Base-by-base conservation (phyloP, 768 basidiomycete species). In the Trametes cinnabarina region DNA sequence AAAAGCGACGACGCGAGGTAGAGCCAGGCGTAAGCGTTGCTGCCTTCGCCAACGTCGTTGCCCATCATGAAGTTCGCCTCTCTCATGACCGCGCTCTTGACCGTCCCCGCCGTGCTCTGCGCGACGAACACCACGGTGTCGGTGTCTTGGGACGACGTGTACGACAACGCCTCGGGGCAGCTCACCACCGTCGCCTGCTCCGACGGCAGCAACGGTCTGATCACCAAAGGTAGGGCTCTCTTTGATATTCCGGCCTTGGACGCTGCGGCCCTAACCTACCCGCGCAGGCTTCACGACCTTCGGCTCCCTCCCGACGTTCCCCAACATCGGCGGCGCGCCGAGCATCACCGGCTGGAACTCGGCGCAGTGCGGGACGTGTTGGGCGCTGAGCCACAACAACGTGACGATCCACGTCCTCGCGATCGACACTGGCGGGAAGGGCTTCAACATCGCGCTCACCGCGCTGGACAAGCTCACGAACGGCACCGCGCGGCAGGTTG, bases 351-450 rank as follows among this genome's bases (percentile, higher is more conserved):
- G 77, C 25, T 87, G 72, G 71, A 76, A 82, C 66, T 85, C 83
- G 1, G 58, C 68, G 1, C 72, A 75, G 40, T 88, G 86, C 62
- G 84, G 84, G 3, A 76, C 78, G 22, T 88, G 87, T 69, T 88
- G 84, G 84, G 51, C 74, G 58, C 65, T 87, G 60, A 77, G 78
- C 4, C 85, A 76, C 68, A 74, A 74, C 11, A 72, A 74, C 23
- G 60, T 22, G 55, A 63, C 54, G 55, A 74, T 85, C 68, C 76
- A 76, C 44, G 66, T 86, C 15, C 67, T 80, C 1, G 85, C 79
- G 3, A 73, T 88, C 30, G 84, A 88, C 63, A 72, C 75, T 43
- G 74, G 81, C 3, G 61, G 52, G 9, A 60, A 66, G 0, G 74
- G 73, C 4, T 82, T 79, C 65, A 76, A 72, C 63, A 70, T 76